These are phyloP conservation scores for Ajuga chamaepitys DNA, from an alignment of 257 asterid species.

Conservation along the genomic window DNA sequence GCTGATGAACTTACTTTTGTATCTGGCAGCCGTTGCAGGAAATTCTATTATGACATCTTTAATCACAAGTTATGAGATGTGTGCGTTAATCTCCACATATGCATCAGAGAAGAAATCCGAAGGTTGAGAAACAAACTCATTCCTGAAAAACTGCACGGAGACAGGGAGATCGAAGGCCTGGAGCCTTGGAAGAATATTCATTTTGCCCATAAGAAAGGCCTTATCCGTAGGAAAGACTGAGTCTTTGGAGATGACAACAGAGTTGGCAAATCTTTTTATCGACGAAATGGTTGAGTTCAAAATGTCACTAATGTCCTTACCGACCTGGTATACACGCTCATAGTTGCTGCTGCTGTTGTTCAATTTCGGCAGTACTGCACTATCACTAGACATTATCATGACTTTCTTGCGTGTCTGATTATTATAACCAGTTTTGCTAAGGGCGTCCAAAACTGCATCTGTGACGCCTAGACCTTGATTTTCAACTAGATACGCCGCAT, in stretches of 20 bases:
- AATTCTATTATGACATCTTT: slow-evolving; percentile 55
- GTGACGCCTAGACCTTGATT: slow-evolving; percentile 59
- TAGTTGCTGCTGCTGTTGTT: slow-evolving; percentile 33
- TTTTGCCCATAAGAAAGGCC: slow-evolving; percentile 25
- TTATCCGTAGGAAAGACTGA: slow-evolving; percentile 44
- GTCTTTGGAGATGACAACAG: slow-evolving; percentile 48
- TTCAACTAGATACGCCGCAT: slow-evolving; percentile 69
- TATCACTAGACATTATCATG: slow-evolving; percentile 56
- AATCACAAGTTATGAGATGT: slow-evolving; percentile 13
- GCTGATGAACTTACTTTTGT: slow-evolving; percentile 63
- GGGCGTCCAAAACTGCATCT: slow-evolving; percentile 49
- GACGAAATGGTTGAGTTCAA: slow-evolving; percentile 52
- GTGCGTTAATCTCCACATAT: slow-evolving; percentile 51
- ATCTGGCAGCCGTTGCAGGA: slow-evolving; percentile 74
- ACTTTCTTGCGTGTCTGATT: slow-evolving; percentile 40
- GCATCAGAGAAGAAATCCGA: slow-evolving; percentile 89
- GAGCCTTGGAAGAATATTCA: slow-evolving; percentile 49
- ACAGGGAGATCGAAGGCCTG: slow-evolving; percentile 41
- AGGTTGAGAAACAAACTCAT: slow-evolving; percentile 79
- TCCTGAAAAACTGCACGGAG: slow-evolving; percentile 49
- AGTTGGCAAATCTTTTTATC: slow-evolving; percentile 52
- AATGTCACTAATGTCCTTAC: slow-evolving; percentile 43
- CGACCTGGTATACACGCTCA: slow-evolving; percentile 61
- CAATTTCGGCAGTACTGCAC: slow-evolving; percentile 50
- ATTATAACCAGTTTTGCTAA: slow-evolving; percentile 44